phyloP scores from a whole-genome alignment of 148 eudicot species.

The Heliamphora exappendiculata region DNA sequence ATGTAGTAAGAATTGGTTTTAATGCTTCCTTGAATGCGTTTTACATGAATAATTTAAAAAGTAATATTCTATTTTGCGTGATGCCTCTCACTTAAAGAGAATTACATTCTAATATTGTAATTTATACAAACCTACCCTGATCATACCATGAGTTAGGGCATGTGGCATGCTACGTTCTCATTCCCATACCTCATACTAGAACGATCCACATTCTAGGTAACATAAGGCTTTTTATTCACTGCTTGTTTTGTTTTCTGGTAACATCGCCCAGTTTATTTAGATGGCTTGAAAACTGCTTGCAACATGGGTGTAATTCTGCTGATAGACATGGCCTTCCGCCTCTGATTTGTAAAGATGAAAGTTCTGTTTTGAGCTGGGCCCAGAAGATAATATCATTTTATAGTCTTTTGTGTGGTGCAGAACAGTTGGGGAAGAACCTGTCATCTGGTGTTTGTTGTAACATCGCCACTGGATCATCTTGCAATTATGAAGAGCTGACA shows the following conservation, averaged over 20 bases:
- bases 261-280: slow-evolving; percentile 74
- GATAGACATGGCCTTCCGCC: slow-evolving; percentile 61
- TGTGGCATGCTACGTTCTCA: too few relatives aligned
- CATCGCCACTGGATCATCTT: slow-evolving; percentile 66
- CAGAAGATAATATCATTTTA: slow-evolving; percentile 79
- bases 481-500: slow-evolving; percentile 56
- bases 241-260: slow-evolving; percentile 31
- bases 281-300: slow-evolving; percentile 90
- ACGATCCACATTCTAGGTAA: too few relatives aligned
- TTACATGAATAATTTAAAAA: too few relatives aligned
- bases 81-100: too few relatives aligned
- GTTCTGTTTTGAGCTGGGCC: slow-evolving; percentile 72
- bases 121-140: too few relatives aligned
- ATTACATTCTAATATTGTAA: too few relatives aligned
- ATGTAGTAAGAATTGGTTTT: too few relatives aligned
- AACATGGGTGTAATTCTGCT: slow-evolving; percentile 50
- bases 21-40: too few relatives aligned
- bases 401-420: slow-evolving; percentile 77
- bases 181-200: too few relatives aligned
- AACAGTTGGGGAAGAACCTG: slow-evolving; percentile 45
- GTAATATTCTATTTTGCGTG: too few relatives aligned
- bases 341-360: slow-evolving; percentile 54
- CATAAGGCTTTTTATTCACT: too few relatives aligned
- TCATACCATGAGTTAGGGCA: too few relatives aligned
- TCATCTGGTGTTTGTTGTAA: slow-evolving; percentile 75